These are phyloP conservation scores for Gnaphalium uliginosum DNA, from an alignment of 129 eudicot genomes.

Conservation along the genomic window DNA sequence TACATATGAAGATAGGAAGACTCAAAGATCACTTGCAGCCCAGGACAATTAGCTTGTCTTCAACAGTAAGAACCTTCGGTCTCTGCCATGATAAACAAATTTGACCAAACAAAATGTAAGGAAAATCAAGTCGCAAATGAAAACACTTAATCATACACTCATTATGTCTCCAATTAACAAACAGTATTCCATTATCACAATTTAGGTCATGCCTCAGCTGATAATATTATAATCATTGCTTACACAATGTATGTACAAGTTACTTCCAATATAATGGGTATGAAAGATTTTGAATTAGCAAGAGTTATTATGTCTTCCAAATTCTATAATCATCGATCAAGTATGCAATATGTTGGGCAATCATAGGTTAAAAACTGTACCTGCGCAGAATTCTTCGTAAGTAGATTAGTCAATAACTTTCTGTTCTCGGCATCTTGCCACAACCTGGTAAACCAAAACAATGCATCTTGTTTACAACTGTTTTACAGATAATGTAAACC, in stretches of 20 bases:
- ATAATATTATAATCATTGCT: neutral
- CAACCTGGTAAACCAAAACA: constrained; percentile 44
- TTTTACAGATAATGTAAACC: neutral
- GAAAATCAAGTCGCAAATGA: neutral
- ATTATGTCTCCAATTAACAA: neutral
- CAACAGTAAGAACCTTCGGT: constrained; percentile 82
- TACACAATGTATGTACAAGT: no score
- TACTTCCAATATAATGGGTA: no score
- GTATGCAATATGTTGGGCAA: neutral
- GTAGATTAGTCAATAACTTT: constrained; percentile 46
- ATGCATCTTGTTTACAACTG: neutral
- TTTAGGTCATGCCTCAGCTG: neutral
- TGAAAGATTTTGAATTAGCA: constrained; percentile 1
- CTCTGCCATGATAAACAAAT: constrained; percentile 49
- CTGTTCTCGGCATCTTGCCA: constrained; percentile 96
- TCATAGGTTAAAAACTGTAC: constrained; percentile 35
- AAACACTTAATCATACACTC: neutral
- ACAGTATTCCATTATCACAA: neutral
- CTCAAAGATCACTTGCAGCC: constrained; percentile 74
- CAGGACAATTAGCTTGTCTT: constrained; percentile 78
- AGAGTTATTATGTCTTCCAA: neutral
- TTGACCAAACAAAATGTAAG: neutral
- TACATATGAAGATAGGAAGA: constrained; percentile 13
- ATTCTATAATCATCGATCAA: neutral
- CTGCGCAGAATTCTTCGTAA: constrained; percentile 49